A percentile compares a stretch with the other conserved stretches of the same genome.
Evolutionary conservation across 2,329 filamentous ascomycete species (phyloP).

Genomic region (Penicillium frequentans): DNA sequence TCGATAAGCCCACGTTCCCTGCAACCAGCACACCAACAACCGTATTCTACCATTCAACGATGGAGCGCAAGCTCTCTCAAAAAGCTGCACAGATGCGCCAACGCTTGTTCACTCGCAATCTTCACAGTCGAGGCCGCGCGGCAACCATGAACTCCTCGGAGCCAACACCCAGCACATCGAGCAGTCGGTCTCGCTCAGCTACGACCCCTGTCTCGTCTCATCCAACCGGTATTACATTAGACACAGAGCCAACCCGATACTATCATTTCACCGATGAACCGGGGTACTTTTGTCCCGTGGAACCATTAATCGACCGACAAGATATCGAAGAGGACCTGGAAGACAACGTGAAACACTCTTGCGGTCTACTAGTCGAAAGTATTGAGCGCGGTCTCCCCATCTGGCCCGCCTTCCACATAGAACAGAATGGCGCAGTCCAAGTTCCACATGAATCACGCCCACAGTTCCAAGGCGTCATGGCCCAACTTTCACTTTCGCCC

Average conservation of each 20-base stretch:
- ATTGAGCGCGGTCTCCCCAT: constrained; percentile 28
- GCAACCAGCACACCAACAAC: background rate
- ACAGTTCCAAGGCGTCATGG: constrained; percentile 1
- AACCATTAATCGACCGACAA: constrained; percentile 36
- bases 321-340: constrained; percentile 34
- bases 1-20: background rate
- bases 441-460: background rate
- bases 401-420: constrained; percentile 7
- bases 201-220: constrained; percentile 14
- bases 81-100: constrained; percentile 22
- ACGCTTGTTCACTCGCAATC: constrained; percentile 16
- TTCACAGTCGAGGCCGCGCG: constrained; percentile 8
- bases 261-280: constrained; percentile 39
- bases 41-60: background rate
- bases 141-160: constrained; percentile 6
- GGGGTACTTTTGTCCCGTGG: constrained; percentile 29
- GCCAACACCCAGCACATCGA: constrained; percentile 1
- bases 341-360: constrained; percentile 36
- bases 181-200: constrained; percentile 18
- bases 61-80: constrained; percentile 24
- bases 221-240: background rate
- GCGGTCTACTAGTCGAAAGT: constrained; percentile 32
- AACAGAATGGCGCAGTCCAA: background rate
- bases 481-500: constrained; percentile 6
- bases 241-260: constrained; percentile 18